These are phyloP conservation scores for Heliamphora exappendiculata DNA, from an alignment of 148 eudicot species.

Conservation along the genomic window DNA sequence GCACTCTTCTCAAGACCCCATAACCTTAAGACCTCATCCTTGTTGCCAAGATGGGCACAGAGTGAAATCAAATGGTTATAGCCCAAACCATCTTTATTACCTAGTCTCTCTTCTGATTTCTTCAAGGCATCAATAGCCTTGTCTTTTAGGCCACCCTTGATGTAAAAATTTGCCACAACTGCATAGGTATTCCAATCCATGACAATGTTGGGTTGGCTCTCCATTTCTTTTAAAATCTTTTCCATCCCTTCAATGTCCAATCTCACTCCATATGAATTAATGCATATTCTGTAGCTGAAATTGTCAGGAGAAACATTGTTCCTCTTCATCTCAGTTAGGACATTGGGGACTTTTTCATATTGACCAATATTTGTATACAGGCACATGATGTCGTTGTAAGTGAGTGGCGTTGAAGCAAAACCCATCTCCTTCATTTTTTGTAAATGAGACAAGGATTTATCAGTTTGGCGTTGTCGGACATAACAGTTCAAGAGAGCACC, in stretches of 20 bases:
- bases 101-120: conserved; percentile 60
- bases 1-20: conserved; percentile 68
- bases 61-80: conserved; percentile 75
- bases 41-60: conserved; percentile 51
- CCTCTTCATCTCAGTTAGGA: conserved; percentile 63
- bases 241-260: conserved; percentile 59
- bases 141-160: conserved; percentile 42
- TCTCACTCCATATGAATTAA: conserved; percentile 61
- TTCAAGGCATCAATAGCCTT: conserved; percentile 53
- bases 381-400: conserved; percentile 82
- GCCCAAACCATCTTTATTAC: conserved; percentile 51
- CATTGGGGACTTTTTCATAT: conserved; percentile 57
- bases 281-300: conserved; percentile 78
- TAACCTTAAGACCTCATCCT: conserved; percentile 58
- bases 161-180: conserved; percentile 59
- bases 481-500: conserved; percentile 95
- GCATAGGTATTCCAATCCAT: conserved; percentile 90
- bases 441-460: conserved; percentile 57
- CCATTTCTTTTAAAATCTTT: conserved; percentile 66
- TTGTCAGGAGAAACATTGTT: conserved; percentile 68
- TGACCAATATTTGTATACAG: conserved; percentile 52
- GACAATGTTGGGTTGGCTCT: conserved; percentile 53
- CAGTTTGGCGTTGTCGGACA: conserved; percentile 62
- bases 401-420: conserved; percentile 43
- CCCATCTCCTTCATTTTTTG: conserved; percentile 75